A percentile compares a stretch with the other conserved stretches of the same genome.
Evolutionary conservation across 2,329 filamentous ascomycete genomes (phyloP).

Genomic region (Hymenoscyphus occultus): DNA sequence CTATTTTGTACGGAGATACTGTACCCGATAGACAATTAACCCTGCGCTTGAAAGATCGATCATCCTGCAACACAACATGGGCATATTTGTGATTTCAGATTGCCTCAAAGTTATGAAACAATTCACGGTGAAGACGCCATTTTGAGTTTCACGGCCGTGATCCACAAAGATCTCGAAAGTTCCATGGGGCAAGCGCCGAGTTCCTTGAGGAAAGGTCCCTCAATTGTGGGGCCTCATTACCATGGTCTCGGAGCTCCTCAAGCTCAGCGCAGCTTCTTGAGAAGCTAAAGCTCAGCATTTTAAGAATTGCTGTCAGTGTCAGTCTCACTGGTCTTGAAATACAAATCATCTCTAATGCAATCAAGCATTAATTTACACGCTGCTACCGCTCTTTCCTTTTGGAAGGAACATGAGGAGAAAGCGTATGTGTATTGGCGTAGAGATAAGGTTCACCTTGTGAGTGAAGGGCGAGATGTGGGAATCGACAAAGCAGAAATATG

Average conservation of each 20-base stretch:
- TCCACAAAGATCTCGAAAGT: constrained; percentile 5
- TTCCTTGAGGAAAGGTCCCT: neutral
- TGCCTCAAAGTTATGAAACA: neutral
- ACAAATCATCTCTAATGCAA: neutral
- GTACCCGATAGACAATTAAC: no score
- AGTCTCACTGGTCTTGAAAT: neutral
- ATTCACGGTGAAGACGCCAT: neutral
- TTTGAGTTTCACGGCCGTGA: neutral
- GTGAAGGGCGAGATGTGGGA: neutral
- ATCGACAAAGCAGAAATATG: neutral
- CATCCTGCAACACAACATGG: neutral
- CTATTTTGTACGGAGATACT: no score
- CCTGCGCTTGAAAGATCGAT: neutral
- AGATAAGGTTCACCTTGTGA: neutral
- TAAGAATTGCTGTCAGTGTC: neutral
- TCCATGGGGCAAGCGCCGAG: neutral
- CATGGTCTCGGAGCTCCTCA: neutral
- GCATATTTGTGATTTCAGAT: no score
- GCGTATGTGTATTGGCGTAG: no score
- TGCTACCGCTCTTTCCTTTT: neutral
- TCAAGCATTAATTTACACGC: neutral
- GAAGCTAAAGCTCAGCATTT: neutral
- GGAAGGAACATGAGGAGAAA: neutral
- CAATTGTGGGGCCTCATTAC: neutral
- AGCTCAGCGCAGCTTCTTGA: neutral